These are phyloP conservation scores for Chlamydomonas sphaeroides DNA, from an alignment of 139 green algal genomes.

Conservation along the genomic window DNA sequence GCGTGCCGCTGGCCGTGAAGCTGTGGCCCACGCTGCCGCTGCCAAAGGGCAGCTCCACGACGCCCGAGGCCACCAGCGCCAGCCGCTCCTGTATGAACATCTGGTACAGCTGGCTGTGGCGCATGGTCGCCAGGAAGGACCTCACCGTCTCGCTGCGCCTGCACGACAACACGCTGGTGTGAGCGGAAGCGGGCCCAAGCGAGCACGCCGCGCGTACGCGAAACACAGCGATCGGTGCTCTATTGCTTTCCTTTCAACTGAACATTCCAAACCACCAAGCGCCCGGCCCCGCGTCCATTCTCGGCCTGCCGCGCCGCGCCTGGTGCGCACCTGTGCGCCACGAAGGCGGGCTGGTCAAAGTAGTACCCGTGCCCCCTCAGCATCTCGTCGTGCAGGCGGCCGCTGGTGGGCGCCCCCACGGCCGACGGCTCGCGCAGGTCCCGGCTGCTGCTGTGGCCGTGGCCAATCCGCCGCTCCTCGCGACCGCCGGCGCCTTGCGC, in stretches of 20 bases:
- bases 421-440: background rate
- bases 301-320: background rate
- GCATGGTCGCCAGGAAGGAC: constrained; percentile 65
- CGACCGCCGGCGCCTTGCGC: constrained; percentile 9
- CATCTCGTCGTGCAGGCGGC: constrained; percentile 17
- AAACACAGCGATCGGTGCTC: no score
- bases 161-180: background rate
- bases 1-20: background rate
- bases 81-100: constrained; percentile 80
- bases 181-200: background rate
- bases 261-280: no score
- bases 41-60: background rate
- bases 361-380: constrained; percentile 49
- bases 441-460: background rate
- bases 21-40: background rate
- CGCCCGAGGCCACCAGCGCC: constrained; percentile 42
- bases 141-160: constrained; percentile 58
- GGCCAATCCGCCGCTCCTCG: background rate
- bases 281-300: no score
- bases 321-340: constrained; percentile 32
- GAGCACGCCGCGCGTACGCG: no score
- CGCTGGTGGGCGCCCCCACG: no score
- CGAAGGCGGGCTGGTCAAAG: constrained; percentile 69
- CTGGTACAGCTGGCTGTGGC: constrained; percentile 83
- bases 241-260: no score